Evolutionary conservation across 2,329 filamentous ascomycete species (phyloP), one percentile per base, ranked within the genome.

Genomic region (Colletotrichum navitas): DNA sequence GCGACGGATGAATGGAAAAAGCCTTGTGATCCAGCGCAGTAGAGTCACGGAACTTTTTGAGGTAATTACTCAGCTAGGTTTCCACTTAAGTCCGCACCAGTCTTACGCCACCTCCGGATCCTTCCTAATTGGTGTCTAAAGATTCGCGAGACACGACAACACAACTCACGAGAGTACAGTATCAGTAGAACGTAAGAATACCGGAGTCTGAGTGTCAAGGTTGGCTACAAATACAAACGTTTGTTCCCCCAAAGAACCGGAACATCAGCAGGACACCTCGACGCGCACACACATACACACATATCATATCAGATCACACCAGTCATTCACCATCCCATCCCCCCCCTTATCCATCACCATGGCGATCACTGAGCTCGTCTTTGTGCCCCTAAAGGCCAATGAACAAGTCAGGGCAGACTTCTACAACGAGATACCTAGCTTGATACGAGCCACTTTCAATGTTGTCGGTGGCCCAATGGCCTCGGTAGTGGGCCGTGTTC

Each of bases 331-430:
- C 14, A 34, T n/a, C 2, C 5, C n/a, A 26, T 26, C 1, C 24
- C 11, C 8, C 1, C 24, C 11, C 8, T 26, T 10, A 34, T 18
- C 3, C 3, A 5, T 18, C 14, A 49, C 26, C 5, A 67, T 67
- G 65, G 58, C 65, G 3, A 47, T 67, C 39, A 67, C 65, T 3
- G 65, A 67, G 39, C 36, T 67, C n/a, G 24, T 67, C 5, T 63
- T 67, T 5, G 16, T 41, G 16, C 47, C 47, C 1, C 39, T 67
- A 21, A 63, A 67, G n/a, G 21, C 49, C 29, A 26, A 29, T 12
- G 47, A 63, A n/a, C 21, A 45, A 14, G n/a, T 41, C 14, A 54
- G 41, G 26, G n/a, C 36, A 7, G 47, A 18, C 18, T 67, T 67
- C 16, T 62, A 45, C 29, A 18, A 29, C 24, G 34, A 55, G 6